phyloP scores from a whole-genome alignment of 495 filamentous ascomycete species.

The Lentithecium fluviatile region DNA sequence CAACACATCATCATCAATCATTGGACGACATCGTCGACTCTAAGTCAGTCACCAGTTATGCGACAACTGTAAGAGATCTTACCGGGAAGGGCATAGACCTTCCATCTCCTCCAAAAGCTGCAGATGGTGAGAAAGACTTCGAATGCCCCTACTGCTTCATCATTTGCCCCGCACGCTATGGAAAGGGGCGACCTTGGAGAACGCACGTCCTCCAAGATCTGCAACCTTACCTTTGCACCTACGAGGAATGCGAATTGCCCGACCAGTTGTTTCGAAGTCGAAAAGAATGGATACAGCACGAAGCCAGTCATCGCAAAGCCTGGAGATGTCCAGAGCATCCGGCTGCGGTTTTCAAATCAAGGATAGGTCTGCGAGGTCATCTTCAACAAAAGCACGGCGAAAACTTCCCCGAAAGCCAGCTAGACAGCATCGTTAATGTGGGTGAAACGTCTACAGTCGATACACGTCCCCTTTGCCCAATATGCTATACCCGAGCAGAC shows the following conservation, averaged over 20 bases:
- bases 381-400: conserved; percentile 18
- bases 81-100: conserved; percentile 24
- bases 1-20: conserved; percentile 31
- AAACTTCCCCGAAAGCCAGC: conserved; percentile 24
- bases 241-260: conserved; percentile 14
- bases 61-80: conserved; percentile 29
- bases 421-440: conserved; percentile 29
- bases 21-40: conserved; percentile 33
- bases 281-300: conserved; percentile 33
- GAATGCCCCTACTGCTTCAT: conserved; percentile 36
- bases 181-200: conserved; percentile 31
- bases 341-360: conserved; percentile 19
- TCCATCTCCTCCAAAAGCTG: conserved; percentile 29
- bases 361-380: conserved; percentile 22
- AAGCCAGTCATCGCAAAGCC: conserved; percentile 29
- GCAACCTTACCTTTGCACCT: conserved; percentile 35
- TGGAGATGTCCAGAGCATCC: conserved; percentile 35
- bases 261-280: conserved; percentile 34
- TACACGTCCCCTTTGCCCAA: conserved; percentile 27
- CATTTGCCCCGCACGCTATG: conserved; percentile 34
- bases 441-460: conserved; percentile 33
- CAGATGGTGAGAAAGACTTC: conserved; percentile 32
- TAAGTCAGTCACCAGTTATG: conserved; percentile 30
- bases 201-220: conserved; percentile 31
- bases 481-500: conserved; percentile 25